Base-by-base conservation (phyloP, 305 asterid species). In the Plantago rigida region DNA sequence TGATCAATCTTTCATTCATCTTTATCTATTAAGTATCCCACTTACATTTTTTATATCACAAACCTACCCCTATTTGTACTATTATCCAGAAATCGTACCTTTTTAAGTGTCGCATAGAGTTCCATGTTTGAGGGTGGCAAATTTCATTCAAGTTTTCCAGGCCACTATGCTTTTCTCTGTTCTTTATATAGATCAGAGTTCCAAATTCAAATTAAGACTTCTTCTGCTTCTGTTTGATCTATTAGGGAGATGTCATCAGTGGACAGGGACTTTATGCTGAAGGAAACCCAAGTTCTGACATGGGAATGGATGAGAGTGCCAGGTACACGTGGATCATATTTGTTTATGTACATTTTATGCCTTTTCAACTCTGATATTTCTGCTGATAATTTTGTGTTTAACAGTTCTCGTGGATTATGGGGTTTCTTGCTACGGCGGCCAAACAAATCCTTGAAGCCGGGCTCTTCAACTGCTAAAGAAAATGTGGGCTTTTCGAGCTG, bases 341-440 rank as follows among this genome's bases (percentile, higher is more conserved):
- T 53, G 47, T 61, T 65, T 41, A 26, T 45, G 59, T 46, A 22
- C 9, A 19, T 10, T 59, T 50, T 57, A 13, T 36, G 51, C 62
- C 60, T 65, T 56, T 29, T 46, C 51, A 51, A 58, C 59, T 71
- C 31, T 64, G 65, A 19, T 68, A 62, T 51, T 64, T 51, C 64
- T 58, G 64, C 57, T 65, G 58, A 61, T 47, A 56, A 49, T 68
- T 66, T 69, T 73, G 45, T 66, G 76, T 60, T 64, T 64, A 64
- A 81, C 77, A 75, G 80, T 57, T 78, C 86, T 69, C 77, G 64
- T 74, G 92, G 95, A 63, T 72, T 87, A 60, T 85, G 97, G 99
- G 79, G 84, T 63, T 77, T 79, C 83, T 55, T 85, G 52, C 61
- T 60, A 41, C 78, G 73, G 45, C 79, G 68, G 41, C 81, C 84